Evolutionary conservation across 768 basidiomycete species (phyloP), one percentile per base, ranked within the genome.

Genomic region (Hericium coralloides): DNA sequence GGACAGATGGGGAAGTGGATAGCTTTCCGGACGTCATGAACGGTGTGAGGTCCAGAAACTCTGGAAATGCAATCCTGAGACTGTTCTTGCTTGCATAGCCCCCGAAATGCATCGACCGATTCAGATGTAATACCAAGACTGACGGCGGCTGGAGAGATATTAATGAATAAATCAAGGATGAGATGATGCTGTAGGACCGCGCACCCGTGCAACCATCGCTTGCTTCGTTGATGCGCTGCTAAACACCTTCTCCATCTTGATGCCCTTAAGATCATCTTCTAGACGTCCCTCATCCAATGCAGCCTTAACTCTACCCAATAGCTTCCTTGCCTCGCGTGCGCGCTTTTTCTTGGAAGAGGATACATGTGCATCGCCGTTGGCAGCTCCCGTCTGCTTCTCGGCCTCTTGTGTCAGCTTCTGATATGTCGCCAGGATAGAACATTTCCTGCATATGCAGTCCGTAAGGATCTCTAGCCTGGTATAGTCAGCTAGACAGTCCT

Each of bases 391-490:
- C n/a, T 93, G 72, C 20, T 76, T 71, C 38, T 82, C 78, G 4
- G 82, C 73, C 55, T 95, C 92, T 9, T 79, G 70, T 41, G 73
- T 69, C 55, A 95, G 76, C 49, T 84, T 76, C 50, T 73, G 73
- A 62, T 82, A 80, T 0, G 97, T 98, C 17, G 87, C 84, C 5
- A 84, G 73, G 59, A 98, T 74, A 1, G 93, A 92, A 67, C 97
- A 99, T 59, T 87, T 85, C 20, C 94, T 84, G 70, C 97, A 99
- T 25, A 92, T 83, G 64, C 93, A 95, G 66, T 95, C 94, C n/a
- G 80, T 82, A 49, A 99, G 77, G 38, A 89, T 71, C 67, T 99
- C 97, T 31, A 95, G 77, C 12, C 85, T 79, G 26, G 93, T 95
- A 69, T 95, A 97, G 47, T 95, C 89, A 57, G 81, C 81, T 12